Evolutionary conservation across 2,329 filamentous ascomycete genomes (phyloP).

Genomic region (Neonectria magnoliae): DNA sequence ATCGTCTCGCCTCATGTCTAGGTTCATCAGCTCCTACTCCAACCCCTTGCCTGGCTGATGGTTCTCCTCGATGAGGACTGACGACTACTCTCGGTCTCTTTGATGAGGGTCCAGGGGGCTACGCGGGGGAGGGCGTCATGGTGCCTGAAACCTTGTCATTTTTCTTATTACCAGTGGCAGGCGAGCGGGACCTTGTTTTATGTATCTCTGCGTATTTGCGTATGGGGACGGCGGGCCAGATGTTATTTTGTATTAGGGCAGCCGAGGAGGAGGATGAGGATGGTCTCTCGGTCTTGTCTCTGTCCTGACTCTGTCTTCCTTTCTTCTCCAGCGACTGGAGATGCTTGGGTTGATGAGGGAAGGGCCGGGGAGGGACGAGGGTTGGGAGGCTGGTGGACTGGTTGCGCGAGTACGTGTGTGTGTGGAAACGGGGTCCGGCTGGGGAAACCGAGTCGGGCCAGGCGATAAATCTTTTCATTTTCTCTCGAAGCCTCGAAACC

Average conservation of each 20-base stretch:
- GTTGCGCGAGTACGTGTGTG: constrained; percentile 39
- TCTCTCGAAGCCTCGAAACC: constrained; percentile 49
- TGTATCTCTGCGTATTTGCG: constrained; percentile 48
- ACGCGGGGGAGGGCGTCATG: constrained; percentile 30
- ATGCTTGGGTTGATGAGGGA: constrained; percentile 44
- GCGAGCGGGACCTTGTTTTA: constrained; percentile 49
- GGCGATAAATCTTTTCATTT: constrained; percentile 61
- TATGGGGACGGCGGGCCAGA: constrained; percentile 45
- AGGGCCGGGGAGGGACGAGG: constrained; percentile 34
- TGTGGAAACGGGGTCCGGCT: constrained; percentile 39
- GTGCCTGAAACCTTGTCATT: constrained; percentile 41
- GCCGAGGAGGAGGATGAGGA: constrained; percentile 40
- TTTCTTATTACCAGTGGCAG: constrained; percentile 46
- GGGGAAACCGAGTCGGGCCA: constrained; percentile 46
- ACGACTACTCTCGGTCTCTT: constrained; percentile 30
- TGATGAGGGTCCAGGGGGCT: constrained; percentile 24
- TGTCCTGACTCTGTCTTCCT: constrained; percentile 36
- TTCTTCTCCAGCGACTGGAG: constrained; percentile 39
- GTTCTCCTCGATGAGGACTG: constrained; percentile 35
- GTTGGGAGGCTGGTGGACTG: constrained; percentile 33
- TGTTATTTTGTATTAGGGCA: constrained; percentile 42
- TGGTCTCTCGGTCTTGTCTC: constrained; percentile 16
- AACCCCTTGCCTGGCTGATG: constrained; percentile 43
- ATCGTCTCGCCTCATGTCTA: constrained; percentile 49
- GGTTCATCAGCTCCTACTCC: constrained; percentile 40